Evolutionary conservation across 2,329 filamentous ascomycete genomes (phyloP), one percentile per base, ranked within the genome.

Genomic region (Colletotrichum brevisporum): DNA sequence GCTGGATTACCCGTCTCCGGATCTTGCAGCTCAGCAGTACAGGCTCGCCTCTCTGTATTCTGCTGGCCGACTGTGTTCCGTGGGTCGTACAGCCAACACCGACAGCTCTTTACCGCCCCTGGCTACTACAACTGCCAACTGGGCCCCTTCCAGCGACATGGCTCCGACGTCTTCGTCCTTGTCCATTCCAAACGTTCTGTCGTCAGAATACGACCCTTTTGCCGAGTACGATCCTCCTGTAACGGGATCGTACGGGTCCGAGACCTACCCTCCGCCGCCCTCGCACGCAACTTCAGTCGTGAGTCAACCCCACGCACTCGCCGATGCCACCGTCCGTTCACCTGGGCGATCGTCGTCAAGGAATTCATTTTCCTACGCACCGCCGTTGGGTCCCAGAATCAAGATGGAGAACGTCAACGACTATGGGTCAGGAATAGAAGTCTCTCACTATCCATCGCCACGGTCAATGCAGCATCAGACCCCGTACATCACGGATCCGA

Each of bases 191-290:
- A 84, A 81, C 72, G 80, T 86, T 36, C 76, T 87, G 64, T 80
- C 84, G 41, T 76, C 83, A 43, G 86, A 87, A 53, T 89, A 88
- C 74, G 84, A 86, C 73, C 76, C 82, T 36, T 89, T 87, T 74
- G 79, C 80, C 69, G 78, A 80, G 65, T 88, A 86, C 73, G 81
- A 84, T 43, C 73, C 80, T 27, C 75, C 78, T 60, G 75, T 84
- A 70, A 75, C 81, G 63, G 71, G 78, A 21, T 71, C 83, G 3
- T 88, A 86, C 72, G 80, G 77, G 69, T 82, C 84, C 73, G 83
- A 86, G 69, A 74, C 83, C 64, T 89, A 88, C 75, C 75, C 79
- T 31, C 73, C 80, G 39, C 80, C 82, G 58, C 75, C 78, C 47
- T 75, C 77, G 51, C 81, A 83, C 5, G 21, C 52, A 26, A 63